phyloP scores from a whole-genome alignment of 352 stramenopile genomes.

The Achlya hypogyna region DNA sequence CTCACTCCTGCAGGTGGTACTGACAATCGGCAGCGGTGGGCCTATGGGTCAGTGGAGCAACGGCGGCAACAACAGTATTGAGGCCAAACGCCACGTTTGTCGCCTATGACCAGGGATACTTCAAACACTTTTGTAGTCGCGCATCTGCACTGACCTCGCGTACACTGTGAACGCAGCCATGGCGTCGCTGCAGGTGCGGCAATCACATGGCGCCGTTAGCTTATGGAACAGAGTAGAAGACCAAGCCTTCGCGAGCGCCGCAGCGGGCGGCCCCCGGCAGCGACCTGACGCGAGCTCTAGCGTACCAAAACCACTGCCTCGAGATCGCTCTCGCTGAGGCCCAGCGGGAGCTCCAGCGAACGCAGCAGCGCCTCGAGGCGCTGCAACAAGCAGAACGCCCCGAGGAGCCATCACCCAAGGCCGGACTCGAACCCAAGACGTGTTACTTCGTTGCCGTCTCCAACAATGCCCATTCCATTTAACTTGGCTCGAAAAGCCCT shows the following conservation, averaged over 20 bases:
- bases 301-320: constrained; percentile 53
- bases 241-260: constrained; percentile 23
- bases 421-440: neutral
- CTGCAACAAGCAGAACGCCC: neutral
- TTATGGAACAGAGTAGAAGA: neutral
- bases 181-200: constrained; percentile 38
- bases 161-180: constrained; percentile 74
- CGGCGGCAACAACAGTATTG: constrained; percentile 30
- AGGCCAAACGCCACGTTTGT: constrained; percentile 38
- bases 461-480: neutral
- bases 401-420: neutral
- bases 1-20: constrained; percentile 22
- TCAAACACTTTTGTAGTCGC: constrained; percentile 27
- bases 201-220: neutral
- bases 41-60: neutral
- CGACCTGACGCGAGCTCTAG: constrained; percentile 49
- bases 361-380: neutral
- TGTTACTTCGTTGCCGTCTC: neutral
- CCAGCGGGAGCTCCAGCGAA: constrained; percentile 32
- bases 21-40: neutral
- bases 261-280: constrained; percentile 36
- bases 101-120: neutral
- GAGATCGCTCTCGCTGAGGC: constrained; percentile 37
- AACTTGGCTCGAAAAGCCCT: too few relatives aligned
- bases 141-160: constrained; percentile 58